Conservation (phyloP, 139 green algal genomes). For the Desmodesmus armatus region DNA sequence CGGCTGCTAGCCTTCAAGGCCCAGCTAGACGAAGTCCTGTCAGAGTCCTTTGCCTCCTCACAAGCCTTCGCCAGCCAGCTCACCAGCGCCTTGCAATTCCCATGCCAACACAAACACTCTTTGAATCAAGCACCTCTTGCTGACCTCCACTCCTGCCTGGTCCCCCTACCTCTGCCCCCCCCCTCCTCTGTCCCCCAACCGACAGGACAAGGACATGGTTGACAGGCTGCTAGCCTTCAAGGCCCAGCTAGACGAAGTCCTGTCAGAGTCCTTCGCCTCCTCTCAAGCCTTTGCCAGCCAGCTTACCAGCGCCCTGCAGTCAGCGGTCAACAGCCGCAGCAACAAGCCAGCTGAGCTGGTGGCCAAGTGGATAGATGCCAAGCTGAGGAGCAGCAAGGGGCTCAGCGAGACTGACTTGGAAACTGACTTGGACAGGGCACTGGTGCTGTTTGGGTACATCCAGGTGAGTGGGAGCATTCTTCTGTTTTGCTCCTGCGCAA, state of each 20-base stretch:
- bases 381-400: constrained; percentile 85
- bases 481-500: no score
- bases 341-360: constrained; percentile 95
- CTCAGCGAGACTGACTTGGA: constrained; percentile 92
- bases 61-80: constrained; percentile 81
- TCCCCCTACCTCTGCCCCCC: background rate
- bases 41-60: constrained; percentile 64
- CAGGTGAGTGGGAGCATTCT: constrained; percentile 23
- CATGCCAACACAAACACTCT: no score
- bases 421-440: constrained; percentile 82
- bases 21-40: constrained; percentile 78
- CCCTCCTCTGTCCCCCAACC: no score
- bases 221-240: constrained; percentile 88
- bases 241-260: constrained; percentile 75
- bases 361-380: constrained; percentile 95
- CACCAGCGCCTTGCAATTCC: constrained; percentile 94
- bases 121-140: no score
- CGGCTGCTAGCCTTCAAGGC: constrained; percentile 88
- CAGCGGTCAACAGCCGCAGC: constrained; percentile 93
- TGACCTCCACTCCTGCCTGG: no score
- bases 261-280: constrained; percentile 65
- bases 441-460: constrained; percentile 65
- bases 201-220: constrained; percentile 92
- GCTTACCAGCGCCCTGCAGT: constrained; percentile 94
- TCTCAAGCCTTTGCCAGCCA: constrained; percentile 78